Evolutionary conservation across 2,329 filamentous ascomycete species (phyloP), one percentile per base, ranked within the genome.

Genomic region (Botrytis fabae): DNA sequence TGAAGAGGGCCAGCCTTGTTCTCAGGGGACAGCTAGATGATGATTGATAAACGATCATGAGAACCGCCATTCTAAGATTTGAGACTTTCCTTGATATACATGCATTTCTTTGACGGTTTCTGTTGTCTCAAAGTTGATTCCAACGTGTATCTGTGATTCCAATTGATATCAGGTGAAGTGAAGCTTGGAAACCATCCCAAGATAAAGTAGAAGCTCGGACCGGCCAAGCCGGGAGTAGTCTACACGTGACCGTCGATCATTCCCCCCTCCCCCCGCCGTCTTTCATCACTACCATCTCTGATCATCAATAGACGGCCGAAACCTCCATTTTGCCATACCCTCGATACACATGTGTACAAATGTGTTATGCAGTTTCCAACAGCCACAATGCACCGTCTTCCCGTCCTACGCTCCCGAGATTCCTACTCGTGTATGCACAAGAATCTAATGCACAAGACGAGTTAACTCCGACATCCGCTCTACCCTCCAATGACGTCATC

Each of bases 171-270:
- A 28, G 28, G 48, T 54, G 12, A 54, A 28, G 51, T 20, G 38
- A 62, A 42, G 60, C 25, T 40, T 38, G 14, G 14, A 48, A 38
- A 38, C 3, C 32, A 14, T 54, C 28, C 46, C 22, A 16, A 16
- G 40, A 60, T 38, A 25, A 42, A 28, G n/a, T 68, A 10, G 16
- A 51, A 66, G 64, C 64, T 66, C 25, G 32, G 32, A 38, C 63
- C 63, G 51, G 35, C 25, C 64, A 68, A 57, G 64, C 5, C 35
- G 46, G 25, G n/a, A 40, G 10, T 2, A 7, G 6, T 18, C 0
- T 20, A 2, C 64, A 68, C 64, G 64, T 68, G 64, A 68, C n/a
- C 25, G 25, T 57, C 22, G 64, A 68, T 66, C 44, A 51, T 38
- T 2, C 8, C 7, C 38, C 38, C 38, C 38, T 5, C 16, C 14